Evolutionary conservation across 2,329 filamentous ascomycete genomes (phyloP), one percentile per base, ranked within the genome.

Genomic region (Epichloe elymi): DNA sequence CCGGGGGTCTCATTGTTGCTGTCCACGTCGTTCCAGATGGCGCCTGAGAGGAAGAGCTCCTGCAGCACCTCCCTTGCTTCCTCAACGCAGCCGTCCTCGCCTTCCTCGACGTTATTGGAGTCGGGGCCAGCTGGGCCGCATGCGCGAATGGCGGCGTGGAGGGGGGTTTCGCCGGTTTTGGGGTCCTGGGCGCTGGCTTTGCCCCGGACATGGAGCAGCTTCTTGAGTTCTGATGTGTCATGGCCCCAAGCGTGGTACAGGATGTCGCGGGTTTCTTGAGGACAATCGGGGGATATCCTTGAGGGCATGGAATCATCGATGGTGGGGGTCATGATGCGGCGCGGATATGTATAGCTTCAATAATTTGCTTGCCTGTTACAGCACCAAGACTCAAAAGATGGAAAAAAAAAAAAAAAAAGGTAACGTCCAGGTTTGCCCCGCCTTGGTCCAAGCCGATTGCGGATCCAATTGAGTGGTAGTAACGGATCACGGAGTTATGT

Each of bases 11-110:
- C 91, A 60, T 88, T 79, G 59, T 87, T 84, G 57, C 74, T 70
- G 66, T 97, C 88, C 51, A 97, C 73, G 65, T 96, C 90, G 70
- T 98, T 98, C 93, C 93, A 98, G 59, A 97, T 96, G 11, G 88
- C 93, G 35, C 93, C 93, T 58, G 86, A 85, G 61, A 90, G 78
- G 54, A 97, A 81, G 7, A 97, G 75, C 61, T 93, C 79, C 58
- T 79, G 78, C 4, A 96, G 72, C 0, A 84, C 83, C 49, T 82
- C 79, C 51, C 77, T 75, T 3, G 82, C 86, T 39, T 78, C 77
- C 45, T 82, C 77, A 35, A 85, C 65, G 26, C 67, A 63, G 49
- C 68, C 59, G 26, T 70, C 67, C 23, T 70, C 68, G 10, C 64
- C 63, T 3, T 66, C 65, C 3, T 62, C 58, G 5, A 56, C 57